These are phyloP conservation scores for Cyberlindnera amylophila DNA, from an alignment of 805 yeast species.

Conservation along the genomic window DNA sequence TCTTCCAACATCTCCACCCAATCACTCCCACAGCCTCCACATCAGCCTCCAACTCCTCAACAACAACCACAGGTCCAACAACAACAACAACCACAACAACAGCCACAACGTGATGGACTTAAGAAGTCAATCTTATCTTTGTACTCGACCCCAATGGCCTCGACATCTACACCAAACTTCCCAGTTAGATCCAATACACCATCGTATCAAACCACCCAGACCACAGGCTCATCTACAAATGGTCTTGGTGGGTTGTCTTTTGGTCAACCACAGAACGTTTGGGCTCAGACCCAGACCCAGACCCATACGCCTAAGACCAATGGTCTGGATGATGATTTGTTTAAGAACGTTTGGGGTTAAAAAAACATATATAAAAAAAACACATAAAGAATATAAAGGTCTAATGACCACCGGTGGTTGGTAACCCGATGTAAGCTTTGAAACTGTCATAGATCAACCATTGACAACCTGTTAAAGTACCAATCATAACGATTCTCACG, in stretches of 20 bases:
- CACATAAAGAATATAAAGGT: background rate
- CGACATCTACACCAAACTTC: slow-evolving; percentile 24
- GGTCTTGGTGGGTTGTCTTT: slow-evolving; percentile 9
- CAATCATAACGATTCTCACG: slow-evolving; percentile 94
- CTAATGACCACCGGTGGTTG: slow-evolving; percentile 74
- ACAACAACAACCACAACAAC: slow-evolving; percentile 16
- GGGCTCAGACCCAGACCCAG: slow-evolving; percentile 8
- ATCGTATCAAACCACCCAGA: slow-evolving; percentile 7
- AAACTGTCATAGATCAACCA: slow-evolving; percentile 96
- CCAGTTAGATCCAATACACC: slow-evolving; percentile 9
- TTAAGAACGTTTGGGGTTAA: slow-evolving; percentile 65
- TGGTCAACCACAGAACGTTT: slow-evolving; percentile 6
- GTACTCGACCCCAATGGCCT: slow-evolving; percentile 56
- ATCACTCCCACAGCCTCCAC: slow-evolving; percentile 6
- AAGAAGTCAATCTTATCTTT: slow-evolving; percentile 89
- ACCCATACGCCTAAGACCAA: slow-evolving; percentile 1
- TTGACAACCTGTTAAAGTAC: slow-evolving; percentile 95
- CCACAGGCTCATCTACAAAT: slow-evolving; percentile 8
- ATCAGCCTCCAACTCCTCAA: slow-evolving; percentile 5
- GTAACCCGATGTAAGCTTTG: slow-evolving; percentile 91
- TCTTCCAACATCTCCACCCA: slow-evolving; percentile 4
- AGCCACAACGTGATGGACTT: slow-evolving; percentile 46
- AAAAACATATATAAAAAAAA: background rate
- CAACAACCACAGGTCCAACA: slow-evolving; percentile 10
- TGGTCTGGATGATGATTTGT: slow-evolving; percentile 56